phyloP scores from a whole-genome alignment of 2,329 filamentous ascomycete genomes.

The Botrytis squamosa region DNA sequence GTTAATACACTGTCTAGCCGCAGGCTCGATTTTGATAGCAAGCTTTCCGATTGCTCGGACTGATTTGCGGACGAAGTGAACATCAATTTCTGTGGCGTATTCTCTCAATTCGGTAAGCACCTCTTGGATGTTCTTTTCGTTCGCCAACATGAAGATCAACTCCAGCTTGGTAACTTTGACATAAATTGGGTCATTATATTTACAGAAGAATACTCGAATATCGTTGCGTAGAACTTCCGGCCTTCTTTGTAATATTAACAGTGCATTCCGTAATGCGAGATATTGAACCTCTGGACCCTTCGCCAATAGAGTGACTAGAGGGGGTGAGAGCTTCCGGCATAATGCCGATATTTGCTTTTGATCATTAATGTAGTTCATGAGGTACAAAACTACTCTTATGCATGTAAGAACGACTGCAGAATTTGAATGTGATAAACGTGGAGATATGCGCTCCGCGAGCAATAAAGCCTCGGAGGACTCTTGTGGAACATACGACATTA shows the following conservation, averaged over 20 bases:
- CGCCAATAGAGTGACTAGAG: slow-evolving; percentile 87
- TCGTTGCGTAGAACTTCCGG: slow-evolving; percentile 95
- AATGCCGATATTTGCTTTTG: slow-evolving; percentile 83
- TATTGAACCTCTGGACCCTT: slow-evolving; percentile 99
- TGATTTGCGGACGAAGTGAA: slow-evolving; percentile 97
- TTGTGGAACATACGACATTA: slow-evolving; percentile 97
- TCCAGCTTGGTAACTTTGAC: slow-evolving; percentile 99
- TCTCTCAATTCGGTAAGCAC: slow-evolving; percentile 92
- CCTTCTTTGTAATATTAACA: slow-evolving; percentile 87
- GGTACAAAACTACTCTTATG: slow-evolving; percentile 91
- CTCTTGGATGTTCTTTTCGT: slow-evolving; percentile 90
- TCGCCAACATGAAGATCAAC: slow-evolving; percentile 98
- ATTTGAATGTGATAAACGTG: slow-evolving; percentile 95
- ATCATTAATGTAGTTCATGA: slow-evolving; percentile 98
- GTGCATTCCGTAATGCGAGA: slow-evolving; percentile 85
- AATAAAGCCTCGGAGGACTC: slow-evolving; percentile 84
- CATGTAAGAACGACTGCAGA: slow-evolving; percentile 95
- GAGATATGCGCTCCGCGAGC: slow-evolving; percentile 88
- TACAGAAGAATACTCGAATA: slow-evolving; percentile 98
- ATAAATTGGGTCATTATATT: slow-evolving; percentile 99
- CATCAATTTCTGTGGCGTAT: slow-evolving; percentile 97
- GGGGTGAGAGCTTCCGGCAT: slow-evolving; percentile 90
- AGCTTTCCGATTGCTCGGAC: slow-evolving; percentile 96
- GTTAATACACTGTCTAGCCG: slow-evolving; percentile 87
- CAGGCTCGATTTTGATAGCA: slow-evolving; percentile 97